These are phyloP conservation scores for Lachnellula willkommii DNA, from an alignment of 2,329 filamentous ascomycete species.

Conservation along the genomic window DNA sequence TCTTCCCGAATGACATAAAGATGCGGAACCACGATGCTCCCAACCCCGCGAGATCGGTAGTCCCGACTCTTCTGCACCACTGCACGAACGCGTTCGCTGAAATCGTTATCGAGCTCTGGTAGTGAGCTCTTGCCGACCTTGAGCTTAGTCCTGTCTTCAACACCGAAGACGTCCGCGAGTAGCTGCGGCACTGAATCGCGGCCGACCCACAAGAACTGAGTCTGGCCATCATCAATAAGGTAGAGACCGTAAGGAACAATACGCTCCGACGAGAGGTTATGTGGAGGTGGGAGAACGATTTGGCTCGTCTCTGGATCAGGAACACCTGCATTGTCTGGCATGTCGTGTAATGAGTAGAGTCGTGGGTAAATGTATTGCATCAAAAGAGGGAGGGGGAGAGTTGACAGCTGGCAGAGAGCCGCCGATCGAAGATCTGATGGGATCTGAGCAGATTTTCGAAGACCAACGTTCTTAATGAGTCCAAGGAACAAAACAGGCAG, in stretches of 20 bases:
- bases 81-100: slow-evolving; percentile 87
- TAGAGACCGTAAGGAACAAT: slow-evolving; percentile 89
- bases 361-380: slow-evolving; percentile 90
- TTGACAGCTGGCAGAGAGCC: slow-evolving; percentile 89
- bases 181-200: slow-evolving; percentile 88
- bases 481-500: slow-evolving; percentile 88
- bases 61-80: slow-evolving; percentile 91
- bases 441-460: slow-evolving; percentile 89
- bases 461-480: slow-evolving; percentile 91
- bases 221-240: slow-evolving; percentile 94
- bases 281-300: slow-evolving; percentile 75
- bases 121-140: slow-evolving; percentile 87
- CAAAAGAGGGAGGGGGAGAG: slow-evolving; percentile 79
- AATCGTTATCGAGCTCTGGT: slow-evolving; percentile 87
- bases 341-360: slow-evolving; percentile 85
- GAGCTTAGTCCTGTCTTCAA: slow-evolving; percentile 74
- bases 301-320: slow-evolving; percentile 82
- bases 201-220: slow-evolving; percentile 95
- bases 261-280: slow-evolving; percentile 83
- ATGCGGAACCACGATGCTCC: slow-evolving; percentile 87
- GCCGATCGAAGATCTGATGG: slow-evolving; percentile 90
- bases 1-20: slow-evolving; percentile 93
- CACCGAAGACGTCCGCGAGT: slow-evolving; percentile 82
- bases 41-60: slow-evolving; percentile 78
- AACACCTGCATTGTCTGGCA: slow-evolving; percentile 88